Evolutionary conservation across 768 basidiomycete genomes (phyloP).

Genomic region (Mycena pura): DNA sequence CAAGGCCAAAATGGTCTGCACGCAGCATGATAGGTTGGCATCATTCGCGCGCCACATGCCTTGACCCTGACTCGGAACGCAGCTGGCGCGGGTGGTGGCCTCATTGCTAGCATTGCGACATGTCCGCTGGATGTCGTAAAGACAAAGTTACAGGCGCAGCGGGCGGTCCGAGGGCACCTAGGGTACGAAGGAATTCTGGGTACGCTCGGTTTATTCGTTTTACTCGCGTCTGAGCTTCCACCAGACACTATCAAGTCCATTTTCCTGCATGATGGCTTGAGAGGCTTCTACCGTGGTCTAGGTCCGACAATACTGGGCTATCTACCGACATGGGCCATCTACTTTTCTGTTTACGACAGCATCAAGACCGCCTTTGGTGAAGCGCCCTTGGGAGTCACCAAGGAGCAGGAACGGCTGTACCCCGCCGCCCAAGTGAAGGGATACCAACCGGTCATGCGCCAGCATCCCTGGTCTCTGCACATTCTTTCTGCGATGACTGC

Average conservation of each 20-base stretch:
- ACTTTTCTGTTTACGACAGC: conserved; percentile 96
- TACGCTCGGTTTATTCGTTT: conserved; percentile 41
- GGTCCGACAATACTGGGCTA: conserved; percentile 97
- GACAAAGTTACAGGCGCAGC: conserved; percentile 96
- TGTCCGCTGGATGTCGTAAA: conserved; percentile 98
- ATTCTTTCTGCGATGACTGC: conserved; percentile 96
- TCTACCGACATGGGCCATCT: conserved; percentile 98
- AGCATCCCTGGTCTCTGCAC: conserved; percentile 87
- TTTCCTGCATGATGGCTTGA: conserved; percentile 71
- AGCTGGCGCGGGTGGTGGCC: conserved; percentile 96
- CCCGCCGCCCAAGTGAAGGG: conserved; percentile 87
- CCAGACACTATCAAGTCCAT: conserved; percentile 56
- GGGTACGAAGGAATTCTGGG: conserved; percentile 82
- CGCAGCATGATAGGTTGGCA: conserved; percentile 83
- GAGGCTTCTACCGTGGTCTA: conserved; percentile 95
- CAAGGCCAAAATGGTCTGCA: conserved; percentile 68
- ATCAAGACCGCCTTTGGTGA: conserved; percentile 87
- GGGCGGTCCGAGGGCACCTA: conserved; percentile 66
- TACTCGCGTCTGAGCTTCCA: conserved; percentile 28
- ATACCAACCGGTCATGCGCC: conserved; percentile 80
- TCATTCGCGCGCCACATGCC: conserved; percentile 8
- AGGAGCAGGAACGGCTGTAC: conserved; percentile 64
- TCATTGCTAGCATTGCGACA: conserved; percentile 91
- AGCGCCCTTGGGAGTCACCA: conserved; percentile 54
- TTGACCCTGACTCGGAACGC: conserved; percentile 19